phyloP scores from a whole-genome alignment of 2,329 filamentous ascomycete species.

The Metarhizium brunneum region DNA sequence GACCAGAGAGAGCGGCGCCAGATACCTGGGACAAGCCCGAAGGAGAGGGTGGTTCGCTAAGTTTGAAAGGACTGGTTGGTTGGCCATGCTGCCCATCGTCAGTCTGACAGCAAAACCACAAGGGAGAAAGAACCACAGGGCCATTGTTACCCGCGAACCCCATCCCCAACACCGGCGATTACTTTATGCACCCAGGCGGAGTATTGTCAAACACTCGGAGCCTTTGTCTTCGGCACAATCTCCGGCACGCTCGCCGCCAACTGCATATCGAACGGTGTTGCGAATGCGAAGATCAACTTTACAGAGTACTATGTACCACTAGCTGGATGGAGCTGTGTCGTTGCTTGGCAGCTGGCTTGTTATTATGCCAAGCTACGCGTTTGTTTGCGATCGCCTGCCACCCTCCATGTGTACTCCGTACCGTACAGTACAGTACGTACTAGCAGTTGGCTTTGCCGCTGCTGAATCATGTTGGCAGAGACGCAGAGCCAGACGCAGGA shows the following conservation, averaged over 20 bases:
- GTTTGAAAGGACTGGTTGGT: background rate
- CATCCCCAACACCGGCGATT: background rate
- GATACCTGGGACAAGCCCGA: background rate
- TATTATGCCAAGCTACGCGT: background rate
- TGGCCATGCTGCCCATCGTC: too few species aligned
- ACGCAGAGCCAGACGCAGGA: background rate
- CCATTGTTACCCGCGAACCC: constrained; percentile 1
- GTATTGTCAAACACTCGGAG: background rate
- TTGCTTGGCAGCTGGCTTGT: background rate
- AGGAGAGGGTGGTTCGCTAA: background rate
- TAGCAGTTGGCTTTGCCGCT: too few species aligned
- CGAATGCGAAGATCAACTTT: too few species aligned
- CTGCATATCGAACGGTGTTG: too few species aligned
- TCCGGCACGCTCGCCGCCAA: too few species aligned
- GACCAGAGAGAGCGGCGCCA: background rate
- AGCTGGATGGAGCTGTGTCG: too few species aligned
- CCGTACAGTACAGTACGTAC: too few species aligned
- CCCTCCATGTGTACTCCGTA: background rate
- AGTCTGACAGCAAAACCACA: background rate
- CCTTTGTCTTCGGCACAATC: too few species aligned
- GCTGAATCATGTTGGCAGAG: background rate
- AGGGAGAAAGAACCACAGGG: background rate
- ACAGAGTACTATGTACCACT: too few species aligned
- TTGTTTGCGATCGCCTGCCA: constrained; percentile 2
- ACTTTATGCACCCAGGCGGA: background rate